A percentile compares a stretch with the other conserved stretches of the same genome.
These are phyloP conservation scores for Tolypocladium endophyticum DNA, from an alignment of 2,329 filamentous ascomycete species.

Conservation along the genomic window DNA sequence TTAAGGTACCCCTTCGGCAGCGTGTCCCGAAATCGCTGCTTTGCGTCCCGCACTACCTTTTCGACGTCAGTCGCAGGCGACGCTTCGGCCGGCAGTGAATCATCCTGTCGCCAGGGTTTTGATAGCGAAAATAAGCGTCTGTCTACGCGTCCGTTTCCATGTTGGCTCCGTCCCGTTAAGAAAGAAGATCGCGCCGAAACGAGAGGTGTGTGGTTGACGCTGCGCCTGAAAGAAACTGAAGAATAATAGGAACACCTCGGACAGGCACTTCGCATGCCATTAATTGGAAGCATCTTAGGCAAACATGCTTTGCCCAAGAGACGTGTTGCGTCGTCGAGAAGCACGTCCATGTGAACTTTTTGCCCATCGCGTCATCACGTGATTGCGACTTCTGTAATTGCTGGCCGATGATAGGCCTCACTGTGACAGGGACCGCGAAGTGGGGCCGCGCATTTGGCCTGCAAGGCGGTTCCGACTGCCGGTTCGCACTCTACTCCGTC, in stretches of 20 bases:
- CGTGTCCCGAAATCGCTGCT: constrained; percentile 65
- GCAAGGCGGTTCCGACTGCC: background rate
- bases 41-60: constrained; percentile 56
- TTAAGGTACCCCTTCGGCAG: constrained; percentile 63
- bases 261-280: constrained; percentile 21
- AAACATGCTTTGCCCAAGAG: constrained; percentile 7
- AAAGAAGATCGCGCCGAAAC: background rate
- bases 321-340: constrained; percentile 2
- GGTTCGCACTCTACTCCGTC: background rate
- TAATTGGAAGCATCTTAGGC: constrained; percentile 22
- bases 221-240: constrained; percentile 5
- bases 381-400: constrained; percentile 8
- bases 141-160: constrained; percentile 2
- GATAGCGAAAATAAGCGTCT: constrained; percentile 19
- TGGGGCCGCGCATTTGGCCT: background rate
- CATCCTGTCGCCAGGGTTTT: constrained; percentile 11
- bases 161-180: background rate
- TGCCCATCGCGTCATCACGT: constrained; percentile 17
- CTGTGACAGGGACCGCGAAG: background rate
- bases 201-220: constrained; percentile 2
- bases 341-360: constrained; percentile 11
- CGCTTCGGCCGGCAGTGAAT: background rate
- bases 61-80: constrained; percentile 35
- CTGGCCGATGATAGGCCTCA: constrained; percentile 5
- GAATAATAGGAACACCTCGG: constrained; percentile 14